Conservation (phyloP, 1,139 yeast species). For the Petasospora fabianii region DNA sequence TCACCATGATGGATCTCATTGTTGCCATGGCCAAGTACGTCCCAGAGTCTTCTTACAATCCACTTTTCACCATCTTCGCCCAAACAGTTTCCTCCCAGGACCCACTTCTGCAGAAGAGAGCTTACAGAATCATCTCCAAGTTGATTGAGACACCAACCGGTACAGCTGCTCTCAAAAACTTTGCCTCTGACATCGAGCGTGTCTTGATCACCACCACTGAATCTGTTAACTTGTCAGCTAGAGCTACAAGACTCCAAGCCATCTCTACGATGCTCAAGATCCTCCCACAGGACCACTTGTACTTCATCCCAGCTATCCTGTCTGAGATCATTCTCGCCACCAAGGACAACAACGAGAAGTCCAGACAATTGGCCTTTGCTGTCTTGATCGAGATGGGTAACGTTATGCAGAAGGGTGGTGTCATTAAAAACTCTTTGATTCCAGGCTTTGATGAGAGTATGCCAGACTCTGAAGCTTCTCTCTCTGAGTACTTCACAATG, state of each 20-base stretch:
- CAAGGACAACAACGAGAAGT: constrained; percentile 90
- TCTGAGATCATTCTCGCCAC: constrained; percentile 90
- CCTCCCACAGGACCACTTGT: constrained; percentile 59
- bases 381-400: constrained; percentile 79
- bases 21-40: constrained; percentile 84
- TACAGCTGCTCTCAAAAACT: constrained; percentile 44
- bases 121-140: constrained; percentile 75
- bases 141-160: constrained; percentile 72
- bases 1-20: constrained; percentile 87
- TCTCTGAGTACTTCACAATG: constrained; percentile 86
- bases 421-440: constrained; percentile 59
- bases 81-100: constrained; percentile 58
- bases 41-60: constrained; percentile 65
- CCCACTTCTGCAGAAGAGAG: constrained; percentile 80
- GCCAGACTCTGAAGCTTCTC: constrained; percentile 61
- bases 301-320: constrained; percentile 74
- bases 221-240: constrained; percentile 66
- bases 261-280: constrained; percentile 56
- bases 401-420: constrained; percentile 67
- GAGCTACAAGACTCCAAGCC: constrained; percentile 76
- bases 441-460: constrained; percentile 65
- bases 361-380: constrained; percentile 78
- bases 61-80: constrained; percentile 74
- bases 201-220: constrained; percentile 59
- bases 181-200: constrained; percentile 54